Evolutionary conservation across 78 protist genomes (phyloP), one percentile per base, ranked within the genome.

Genomic region (Speleostelium caveatum): DNA sequence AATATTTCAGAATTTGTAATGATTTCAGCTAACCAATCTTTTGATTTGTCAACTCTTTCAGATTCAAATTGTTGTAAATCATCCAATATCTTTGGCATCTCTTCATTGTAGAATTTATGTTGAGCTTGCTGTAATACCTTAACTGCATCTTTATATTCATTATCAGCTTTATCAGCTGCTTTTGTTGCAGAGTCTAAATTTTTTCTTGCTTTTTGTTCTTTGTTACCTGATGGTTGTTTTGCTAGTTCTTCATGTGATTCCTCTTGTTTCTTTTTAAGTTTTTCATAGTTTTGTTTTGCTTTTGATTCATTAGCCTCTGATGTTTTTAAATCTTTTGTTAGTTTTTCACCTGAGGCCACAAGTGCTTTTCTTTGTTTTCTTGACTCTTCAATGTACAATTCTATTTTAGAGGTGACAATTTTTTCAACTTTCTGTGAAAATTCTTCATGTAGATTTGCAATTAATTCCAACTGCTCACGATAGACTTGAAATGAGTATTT

Each of bases 181-280:
- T 83, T 83, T 0, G 91, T 69, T 6, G 91, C 91, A 8, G 91
- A 60, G 38, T 83, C 91, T 10, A 83, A 14, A 41, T 72, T 83
- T 55, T 83, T 83, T 69, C 91, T 83, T 30, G 91, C 79, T 14
- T 69, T 83, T 45, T 69, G 79, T 45, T 83, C 91, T 45, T 83
- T 83, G 17, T 77, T 73, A 12, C 91, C 91, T 22, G 91, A 79
- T 42, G 91, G 91, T 59, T 83, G 91, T 59, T 83, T 83, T 26
- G 73, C 22, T 7, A 83, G 53, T 21, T 83, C 91, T 7, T 83
- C 91, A 22, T 83, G 65, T 32, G 91, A 19, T 14, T 83, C 91
- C 26, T 83, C 91, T 60, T 83, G 91, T 83, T 83, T 83, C 73
- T 62, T 83, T 62, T 83, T 83, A 24, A 83, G 45, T 36, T 69